These are phyloP conservation scores for Carex myosuroides DNA, from an alignment of 176 grass and related monocot genomes.

Conservation along the genomic window DNA sequence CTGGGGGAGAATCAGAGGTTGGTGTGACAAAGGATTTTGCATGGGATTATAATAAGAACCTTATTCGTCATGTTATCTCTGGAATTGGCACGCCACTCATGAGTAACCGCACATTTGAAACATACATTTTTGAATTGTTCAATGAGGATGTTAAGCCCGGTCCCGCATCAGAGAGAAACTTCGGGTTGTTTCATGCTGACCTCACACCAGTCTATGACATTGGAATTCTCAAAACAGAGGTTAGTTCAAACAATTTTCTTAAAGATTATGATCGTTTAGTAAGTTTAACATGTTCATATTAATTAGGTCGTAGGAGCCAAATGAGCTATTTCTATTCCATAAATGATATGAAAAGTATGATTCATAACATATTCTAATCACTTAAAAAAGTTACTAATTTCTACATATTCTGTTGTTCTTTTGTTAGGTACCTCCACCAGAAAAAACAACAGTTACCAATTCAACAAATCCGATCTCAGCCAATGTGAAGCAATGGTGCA, in stretches of 20 bases:
- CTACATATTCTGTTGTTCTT: background rate
- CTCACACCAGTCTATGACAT: slow-evolving; percentile 71
- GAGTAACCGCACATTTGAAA: slow-evolving; percentile 69
- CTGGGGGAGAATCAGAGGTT: slow-evolving; percentile 46
- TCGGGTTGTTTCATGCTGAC: slow-evolving; percentile 62
- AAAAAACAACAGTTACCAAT: background rate
- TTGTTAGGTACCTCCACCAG: background rate
- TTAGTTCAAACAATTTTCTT: background rate
- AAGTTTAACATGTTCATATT: background rate
- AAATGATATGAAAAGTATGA: background rate
- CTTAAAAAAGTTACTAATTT: background rate
- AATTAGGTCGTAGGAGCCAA: background rate
- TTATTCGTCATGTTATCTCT: slow-evolving; percentile 58
- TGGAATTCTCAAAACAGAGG: slow-evolving; percentile 49
- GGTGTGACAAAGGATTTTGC: slow-evolving; percentile 39
- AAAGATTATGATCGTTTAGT: background rate
- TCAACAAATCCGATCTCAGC: background rate
- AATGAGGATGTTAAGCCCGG: slow-evolving; percentile 74
- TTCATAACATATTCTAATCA: background rate
- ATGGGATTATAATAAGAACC: slow-evolving; percentile 61
- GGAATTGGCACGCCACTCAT: slow-evolving; percentile 77
- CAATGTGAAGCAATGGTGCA: slow-evolving; percentile 47
- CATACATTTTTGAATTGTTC: slow-evolving; percentile 72
- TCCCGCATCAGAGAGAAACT: slow-evolving; percentile 49
- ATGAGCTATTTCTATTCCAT: background rate